Base-by-base conservation (phyloP, 2,329 filamentous ascomycete genomes). In the Nothopassalora personata region DNA sequence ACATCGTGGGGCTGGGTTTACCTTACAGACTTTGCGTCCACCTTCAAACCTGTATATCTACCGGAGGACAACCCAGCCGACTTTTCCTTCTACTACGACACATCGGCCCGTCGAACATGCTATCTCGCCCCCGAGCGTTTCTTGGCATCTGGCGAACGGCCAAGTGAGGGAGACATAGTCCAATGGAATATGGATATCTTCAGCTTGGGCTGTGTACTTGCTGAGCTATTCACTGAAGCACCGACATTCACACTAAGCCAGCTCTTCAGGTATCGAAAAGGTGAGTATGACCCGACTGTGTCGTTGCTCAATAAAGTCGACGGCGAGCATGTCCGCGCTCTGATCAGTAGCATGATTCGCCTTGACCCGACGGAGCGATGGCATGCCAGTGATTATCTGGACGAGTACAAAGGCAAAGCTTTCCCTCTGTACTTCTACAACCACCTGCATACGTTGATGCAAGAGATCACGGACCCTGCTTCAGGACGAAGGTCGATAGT, bases 1-100 rank as follows among this genome's bases (percentile, higher is more conserved):
- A 99, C 94, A 0, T 97, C 94, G 6, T 99, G 94, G 94, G 97
- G 97, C 77, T 99, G 95, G 94, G 82, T 99, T 1, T 99, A 97
- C 72, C 82, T 99, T 39, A 88, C 92, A n/a, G 94, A 99, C 74
- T 99, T 97, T 73, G 96, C 93, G 4, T 91, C 93, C 0, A 88
- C 90, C 0, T 97, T 96, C 78, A 99, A 99, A 71, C 94, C 92
- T 10, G 90, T 92, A 5, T 90, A 91, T 73, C 80, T 99, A 2
- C 94, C 94, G 2, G 93, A 97, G 73, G 92, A 99, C 70, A 97
- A 99, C 69, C 94, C 94, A 1, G 92, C 91, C 15, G 91, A 97
- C 69, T 99, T 97, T 70, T 96, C 92, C 0, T 97, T 97, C 74
- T 99, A 93, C 72, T 99, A 97, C 68, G 94, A 99, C 70, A 91